Percentiles rank a stretch among this genome's conserved stretches.
Evolutionary conservation across 495 filamentous ascomycete species (phyloP).

Genomic region (Terfezia boudieri): DNA sequence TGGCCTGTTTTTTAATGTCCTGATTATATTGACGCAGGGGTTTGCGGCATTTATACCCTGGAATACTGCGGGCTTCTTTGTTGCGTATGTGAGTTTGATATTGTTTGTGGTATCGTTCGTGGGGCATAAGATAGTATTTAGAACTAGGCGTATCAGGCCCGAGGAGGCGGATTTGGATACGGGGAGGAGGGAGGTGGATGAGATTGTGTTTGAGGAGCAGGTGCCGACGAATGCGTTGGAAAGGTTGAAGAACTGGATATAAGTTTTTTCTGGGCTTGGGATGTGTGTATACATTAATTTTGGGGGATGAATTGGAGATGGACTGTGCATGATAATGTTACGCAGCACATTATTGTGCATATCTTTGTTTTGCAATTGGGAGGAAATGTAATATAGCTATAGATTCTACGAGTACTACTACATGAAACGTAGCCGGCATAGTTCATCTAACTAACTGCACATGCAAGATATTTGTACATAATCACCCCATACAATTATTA

Average conservation of each 20-base stretch:
- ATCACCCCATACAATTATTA: too few species aligned
- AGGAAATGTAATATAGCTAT: too few species aligned
- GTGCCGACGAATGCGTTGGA: not conserved
- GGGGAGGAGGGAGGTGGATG: conserved; percentile 14
- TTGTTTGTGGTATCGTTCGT: conserved; percentile 32
- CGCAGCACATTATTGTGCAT: too few species aligned
- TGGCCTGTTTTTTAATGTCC: conserved; percentile 30
- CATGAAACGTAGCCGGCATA: too few species aligned
- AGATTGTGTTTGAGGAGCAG: not conserved
- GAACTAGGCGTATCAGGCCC: conserved; percentile 23
- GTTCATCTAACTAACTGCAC: too few species aligned
- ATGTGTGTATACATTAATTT: too few species aligned
- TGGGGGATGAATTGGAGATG: too few species aligned
- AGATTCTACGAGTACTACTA: too few species aligned
- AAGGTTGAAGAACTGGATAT: not conserved
- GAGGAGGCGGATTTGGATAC: conserved; percentile 30
- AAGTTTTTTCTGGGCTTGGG: too few species aligned
- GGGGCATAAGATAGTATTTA: conserved; percentile 29
- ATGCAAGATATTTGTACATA: too few species aligned
- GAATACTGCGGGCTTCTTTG: conserved; percentile 27
- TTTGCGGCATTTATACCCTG: conserved; percentile 33
- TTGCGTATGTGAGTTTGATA: conserved; percentile 31
- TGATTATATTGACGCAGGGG: conserved; percentile 34
- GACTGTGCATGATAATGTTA: too few species aligned
- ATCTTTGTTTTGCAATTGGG: too few species aligned